Conservation (phyloP, 2,329 filamentous ascomycete genomes). For the Stemphylium vesicarium region DNA sequence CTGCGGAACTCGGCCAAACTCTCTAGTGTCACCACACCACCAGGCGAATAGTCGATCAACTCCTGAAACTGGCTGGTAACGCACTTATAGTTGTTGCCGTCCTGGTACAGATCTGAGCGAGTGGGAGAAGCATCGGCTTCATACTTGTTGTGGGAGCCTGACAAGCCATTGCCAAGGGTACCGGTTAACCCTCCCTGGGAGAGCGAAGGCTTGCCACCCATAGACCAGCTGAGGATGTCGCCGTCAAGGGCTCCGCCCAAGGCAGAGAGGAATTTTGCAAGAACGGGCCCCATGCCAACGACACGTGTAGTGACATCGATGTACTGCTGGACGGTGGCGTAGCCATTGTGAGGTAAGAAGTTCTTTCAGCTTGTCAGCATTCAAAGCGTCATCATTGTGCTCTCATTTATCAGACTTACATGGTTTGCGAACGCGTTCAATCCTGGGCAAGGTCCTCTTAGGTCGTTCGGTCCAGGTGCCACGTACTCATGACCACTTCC, state of each 20-base stretch:
- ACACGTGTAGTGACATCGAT: conserved; percentile 27
- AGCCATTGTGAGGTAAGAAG: conserved; percentile 31
- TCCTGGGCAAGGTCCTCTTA: conserved; percentile 34
- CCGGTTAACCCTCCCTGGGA: conserved; percentile 25
- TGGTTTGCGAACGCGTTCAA: conserved; percentile 36
- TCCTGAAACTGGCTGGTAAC: conserved; percentile 30
- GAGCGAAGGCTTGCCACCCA: conserved; percentile 30
- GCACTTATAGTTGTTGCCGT: conserved; percentile 30
- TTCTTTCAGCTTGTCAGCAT: too few relatives aligned
- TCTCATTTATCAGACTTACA: conserved; percentile 14
- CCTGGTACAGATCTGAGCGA: conserved; percentile 28
- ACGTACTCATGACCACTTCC: conserved; percentile 34
- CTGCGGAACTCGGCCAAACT: conserved; percentile 28
- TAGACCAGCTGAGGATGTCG: conserved; percentile 29
- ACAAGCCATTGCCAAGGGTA: conserved; percentile 25
- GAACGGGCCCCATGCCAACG: conserved; percentile 27
- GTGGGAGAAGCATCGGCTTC: conserved; percentile 34
- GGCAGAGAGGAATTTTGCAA: conserved; percentile 25
- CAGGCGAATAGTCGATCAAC: conserved; percentile 28
- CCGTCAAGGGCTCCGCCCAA: conserved; percentile 27
- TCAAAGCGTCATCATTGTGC: too few relatives aligned
- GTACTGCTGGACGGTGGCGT: conserved; percentile 29
- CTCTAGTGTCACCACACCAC: conserved; percentile 28
- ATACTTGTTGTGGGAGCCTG: conserved; percentile 34
- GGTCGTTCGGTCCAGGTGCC: conserved; percentile 26